A percentile compares a stretch with the other conserved stretches of the same genome.
Evolutionary conservation across 2,329 filamentous ascomycete genomes (phyloP).

Genomic region (Fusarium xyrophilum): DNA sequence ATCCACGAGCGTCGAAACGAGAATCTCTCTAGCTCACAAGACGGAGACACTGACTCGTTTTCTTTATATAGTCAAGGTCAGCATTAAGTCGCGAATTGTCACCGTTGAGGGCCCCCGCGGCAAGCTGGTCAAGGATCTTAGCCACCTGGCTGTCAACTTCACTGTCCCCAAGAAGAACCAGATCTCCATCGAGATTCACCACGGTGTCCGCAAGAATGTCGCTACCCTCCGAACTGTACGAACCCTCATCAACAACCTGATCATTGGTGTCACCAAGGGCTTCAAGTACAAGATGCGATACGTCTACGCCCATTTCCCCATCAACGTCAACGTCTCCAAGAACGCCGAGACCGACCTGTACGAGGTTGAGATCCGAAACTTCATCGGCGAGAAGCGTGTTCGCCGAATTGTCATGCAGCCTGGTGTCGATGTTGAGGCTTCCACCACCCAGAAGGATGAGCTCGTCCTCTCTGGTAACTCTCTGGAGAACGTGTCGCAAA

Average conservation of each 20-base stretch:
- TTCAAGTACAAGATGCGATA: conserved; percentile 99
- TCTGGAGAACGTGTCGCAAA: conserved; percentile 96
- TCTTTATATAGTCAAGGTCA: conserved; percentile 85
- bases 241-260: conserved; percentile 98
- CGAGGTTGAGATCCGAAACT: conserved; percentile 99
- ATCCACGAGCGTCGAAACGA: conserved; percentile 7
- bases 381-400: conserved; percentile 99
- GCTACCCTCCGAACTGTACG: conserved; percentile 98
- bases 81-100: conserved; percentile 95
- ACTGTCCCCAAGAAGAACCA: conserved; percentile 81
- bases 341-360: conserved; percentile 85
- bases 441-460: conserved; percentile 96
- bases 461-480: conserved; percentile 92
- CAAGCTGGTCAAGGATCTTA: conserved; percentile 96
- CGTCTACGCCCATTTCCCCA: conserved; percentile 99
- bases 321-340: conserved; percentile 99
- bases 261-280: conserved; percentile 97
- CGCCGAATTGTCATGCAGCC: conserved; percentile 87
- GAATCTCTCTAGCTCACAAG: background rate
- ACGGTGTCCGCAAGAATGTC: conserved; percentile 96
- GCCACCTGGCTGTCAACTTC: conserved; percentile 97
- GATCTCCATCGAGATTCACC: conserved; percentile 98
- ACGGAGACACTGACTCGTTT: conserved; percentile 42
- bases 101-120: conserved; percentile 97
- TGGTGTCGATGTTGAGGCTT: conserved; percentile 90